Evolutionary conservation across 2,329 filamentous ascomycete genomes (phyloP).

Genomic region (Stenocarpella maydis): DNA sequence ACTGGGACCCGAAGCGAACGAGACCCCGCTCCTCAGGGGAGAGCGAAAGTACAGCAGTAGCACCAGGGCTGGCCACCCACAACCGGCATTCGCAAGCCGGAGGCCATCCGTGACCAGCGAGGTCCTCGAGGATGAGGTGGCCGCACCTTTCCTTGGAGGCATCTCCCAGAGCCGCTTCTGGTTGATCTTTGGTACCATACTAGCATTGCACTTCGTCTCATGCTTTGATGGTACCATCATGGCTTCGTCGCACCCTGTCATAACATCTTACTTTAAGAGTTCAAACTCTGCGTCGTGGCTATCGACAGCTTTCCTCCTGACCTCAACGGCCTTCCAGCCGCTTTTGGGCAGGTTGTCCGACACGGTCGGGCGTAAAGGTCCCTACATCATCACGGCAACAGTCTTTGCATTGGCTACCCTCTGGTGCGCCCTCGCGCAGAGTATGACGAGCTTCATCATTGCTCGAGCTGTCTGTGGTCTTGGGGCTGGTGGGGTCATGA

Average conservation of each 20-base stretch:
- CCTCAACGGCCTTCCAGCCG: slow-evolving; percentile 79
- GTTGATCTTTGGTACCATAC: slow-evolving; percentile 67
- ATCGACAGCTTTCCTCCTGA: slow-evolving; percentile 80
- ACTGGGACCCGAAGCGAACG: slow-evolving; percentile 52
- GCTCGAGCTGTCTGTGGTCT: slow-evolving; percentile 76
- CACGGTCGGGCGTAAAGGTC: slow-evolving; percentile 72
- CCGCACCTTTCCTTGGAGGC: slow-evolving; percentile 51
- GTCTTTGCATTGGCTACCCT: slow-evolving; percentile 71
- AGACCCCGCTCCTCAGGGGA: slow-evolving; percentile 51
- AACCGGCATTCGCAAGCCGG: slow-evolving; percentile 17
- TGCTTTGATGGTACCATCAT: slow-evolving; percentile 83
- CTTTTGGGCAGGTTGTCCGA: slow-evolving; percentile 79
- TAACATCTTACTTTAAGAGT: slow-evolving; percentile 80
- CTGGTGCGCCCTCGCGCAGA: slow-evolving; percentile 73
- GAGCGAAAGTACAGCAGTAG: slow-evolving; percentile 43
- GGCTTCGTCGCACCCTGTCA: slow-evolving; percentile 80
- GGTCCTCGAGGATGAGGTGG: slow-evolving; percentile 18
- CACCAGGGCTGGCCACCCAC: slow-evolving; percentile 25
- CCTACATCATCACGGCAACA: slow-evolving; percentile 70
- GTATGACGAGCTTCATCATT: slow-evolving; percentile 74
- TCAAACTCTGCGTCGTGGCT: slow-evolving; percentile 85
- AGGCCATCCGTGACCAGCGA: slow-evolving; percentile 27
- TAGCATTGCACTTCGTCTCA: slow-evolving; percentile 65
- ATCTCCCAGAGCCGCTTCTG: slow-evolving; percentile 63
- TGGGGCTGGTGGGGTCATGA: slow-evolving; percentile 75